phyloP scores from a whole-genome alignment of 768 basidiomycete species.

The Psilocybe cubensis region DNA sequence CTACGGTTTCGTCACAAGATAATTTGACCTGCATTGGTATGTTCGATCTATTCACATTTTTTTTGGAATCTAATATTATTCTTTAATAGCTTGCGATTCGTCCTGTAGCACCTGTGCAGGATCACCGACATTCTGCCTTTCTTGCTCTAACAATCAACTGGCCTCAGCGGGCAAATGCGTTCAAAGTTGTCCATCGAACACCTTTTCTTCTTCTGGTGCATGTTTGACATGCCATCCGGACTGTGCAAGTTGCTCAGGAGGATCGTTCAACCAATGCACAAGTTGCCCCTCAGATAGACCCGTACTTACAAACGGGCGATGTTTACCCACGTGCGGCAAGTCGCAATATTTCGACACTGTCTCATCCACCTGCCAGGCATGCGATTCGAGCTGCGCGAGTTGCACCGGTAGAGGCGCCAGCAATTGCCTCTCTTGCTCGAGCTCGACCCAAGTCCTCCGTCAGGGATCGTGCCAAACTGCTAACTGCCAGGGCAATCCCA shows the following conservation, averaged over 20 bases:
- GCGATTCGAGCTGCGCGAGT: conserved; percentile 77
- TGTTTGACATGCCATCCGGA: conserved; percentile 83
- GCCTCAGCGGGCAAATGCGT: conserved; percentile 77
- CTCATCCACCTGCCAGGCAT: conserved; percentile 62
- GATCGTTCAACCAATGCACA: conserved; percentile 75
- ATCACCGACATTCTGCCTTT: conserved; percentile 69
- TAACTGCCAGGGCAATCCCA: conserved; percentile 55
- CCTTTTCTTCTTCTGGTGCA: conserved; percentile 64
- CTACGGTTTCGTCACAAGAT: conserved; percentile 72
- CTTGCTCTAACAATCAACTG: conserved; percentile 68
- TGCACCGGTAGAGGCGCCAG: conserved; percentile 72
- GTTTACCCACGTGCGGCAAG: conserved; percentile 73
- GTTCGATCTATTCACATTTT: conserved; percentile 14
- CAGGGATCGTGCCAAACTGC: conserved; percentile 67
- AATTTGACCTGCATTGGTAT: conserved; percentile 69
- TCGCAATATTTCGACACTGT: conserved; percentile 71
- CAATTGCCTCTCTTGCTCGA: conserved; percentile 77
- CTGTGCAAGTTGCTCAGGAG: conserved; percentile 76
- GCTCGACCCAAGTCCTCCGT: conserved; percentile 60
- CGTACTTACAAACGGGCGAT: conserved; percentile 75
- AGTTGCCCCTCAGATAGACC: conserved; percentile 70
- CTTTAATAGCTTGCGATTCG: conserved; percentile 61
- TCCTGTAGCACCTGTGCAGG: conserved; percentile 74
- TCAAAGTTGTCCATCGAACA: conserved; percentile 67
- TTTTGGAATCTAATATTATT: not conserved